phyloP scores from a whole-genome alignment of 805 yeast genomes.

The Kluyveromyces lactis region DNA sequence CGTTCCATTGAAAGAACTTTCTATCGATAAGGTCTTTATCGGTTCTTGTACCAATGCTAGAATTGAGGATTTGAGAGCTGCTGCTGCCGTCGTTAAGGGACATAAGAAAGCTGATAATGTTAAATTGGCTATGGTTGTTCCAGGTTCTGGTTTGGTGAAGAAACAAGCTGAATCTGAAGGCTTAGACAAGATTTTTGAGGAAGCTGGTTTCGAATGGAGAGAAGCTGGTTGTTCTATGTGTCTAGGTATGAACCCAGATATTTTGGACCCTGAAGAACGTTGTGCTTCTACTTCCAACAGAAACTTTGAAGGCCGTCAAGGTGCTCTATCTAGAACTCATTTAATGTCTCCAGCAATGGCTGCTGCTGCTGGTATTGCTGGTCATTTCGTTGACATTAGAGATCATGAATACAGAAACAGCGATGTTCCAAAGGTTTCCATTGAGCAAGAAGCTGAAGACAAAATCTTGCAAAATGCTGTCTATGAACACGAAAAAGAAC shows the following conservation, averaged over 20 bases:
- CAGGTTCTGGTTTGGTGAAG: constrained; percentile 95
- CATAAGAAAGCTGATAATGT: constrained; percentile 76
- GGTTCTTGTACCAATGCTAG: constrained; percentile 98
- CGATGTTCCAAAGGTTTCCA: constrained; percentile 48
- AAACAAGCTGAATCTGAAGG: constrained; percentile 93
- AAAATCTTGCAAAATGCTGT: constrained; percentile 60
- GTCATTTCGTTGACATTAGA: constrained; percentile 87
- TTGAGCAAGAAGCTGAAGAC: constrained; percentile 36
- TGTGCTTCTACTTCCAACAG: constrained; percentile 99
- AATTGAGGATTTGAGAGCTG: constrained; percentile 92
- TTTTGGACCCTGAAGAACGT: constrained; percentile 87
- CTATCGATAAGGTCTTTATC: constrained; percentile 88
- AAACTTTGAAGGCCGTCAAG: constrained; percentile 99
- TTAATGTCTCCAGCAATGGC: constrained; percentile 99
- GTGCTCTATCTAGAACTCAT: constrained; percentile 92
- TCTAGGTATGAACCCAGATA: constrained; percentile 98
- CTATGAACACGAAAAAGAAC: constrained; percentile 62
- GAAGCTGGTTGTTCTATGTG: constrained; percentile 99
- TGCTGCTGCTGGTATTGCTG: constrained; percentile 93
- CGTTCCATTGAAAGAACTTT: constrained; percentile 65
- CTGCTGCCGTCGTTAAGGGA: constrained; percentile 90
- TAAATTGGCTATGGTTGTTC: constrained; percentile 82
- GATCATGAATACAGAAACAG: constrained; percentile 57
- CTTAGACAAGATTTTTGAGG: constrained; percentile 77
- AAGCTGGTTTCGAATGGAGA: constrained; percentile 97